Evolutionary conservation across 2,329 filamentous ascomycete species (phyloP), one percentile per base, ranked within the genome.

Genomic region (Clarireedia sp.): DNA sequence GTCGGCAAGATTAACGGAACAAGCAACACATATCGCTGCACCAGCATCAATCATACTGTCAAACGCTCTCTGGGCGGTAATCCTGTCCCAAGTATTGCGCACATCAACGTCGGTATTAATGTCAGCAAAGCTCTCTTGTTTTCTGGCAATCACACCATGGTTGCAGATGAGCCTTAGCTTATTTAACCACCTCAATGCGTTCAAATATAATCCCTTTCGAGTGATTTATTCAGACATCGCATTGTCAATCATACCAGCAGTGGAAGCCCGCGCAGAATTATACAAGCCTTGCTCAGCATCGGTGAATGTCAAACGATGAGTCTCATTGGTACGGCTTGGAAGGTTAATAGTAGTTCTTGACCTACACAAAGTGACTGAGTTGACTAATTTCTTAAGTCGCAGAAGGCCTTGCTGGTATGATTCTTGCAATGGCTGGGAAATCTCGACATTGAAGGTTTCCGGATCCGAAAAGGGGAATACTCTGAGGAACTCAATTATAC

Each of bases 121-220:
- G 29, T 33, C 29, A 33, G 29, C 8, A 33, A 12, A 33, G 9
- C 26, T 23, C n/a, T 36, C 66, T n/a, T 70, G 63, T 3, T 54
- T 52, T 3, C 65, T 62, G 26, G 75, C 76, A n/a, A 68, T 61
- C 0, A 74, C 50, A 0, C 77, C 76, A 0, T 78, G 61, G 43
- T 78, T 73, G 37, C 76, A 78, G 2, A 78, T 63, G 12, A 77
- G 64, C 0, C 76, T 66, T 54, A 79, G 60, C 0, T 69, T 65
- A 33, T 78, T 72, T 29, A 79, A 75, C 44, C 71, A 68, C 55
- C 76, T 72, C 1, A 78, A 57, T 1, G 73, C 71, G 41, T 75
- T 77, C 6, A 72, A 64, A 48, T 71, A 76, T 0, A 65, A 57
- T 0, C 60, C 60, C 0, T 62, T 26, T 4, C 56, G 56, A 49